Conservation (phyloP, 2,329 filamentous ascomycete genomes). For the Drechslerella coelobrocha region DNA sequence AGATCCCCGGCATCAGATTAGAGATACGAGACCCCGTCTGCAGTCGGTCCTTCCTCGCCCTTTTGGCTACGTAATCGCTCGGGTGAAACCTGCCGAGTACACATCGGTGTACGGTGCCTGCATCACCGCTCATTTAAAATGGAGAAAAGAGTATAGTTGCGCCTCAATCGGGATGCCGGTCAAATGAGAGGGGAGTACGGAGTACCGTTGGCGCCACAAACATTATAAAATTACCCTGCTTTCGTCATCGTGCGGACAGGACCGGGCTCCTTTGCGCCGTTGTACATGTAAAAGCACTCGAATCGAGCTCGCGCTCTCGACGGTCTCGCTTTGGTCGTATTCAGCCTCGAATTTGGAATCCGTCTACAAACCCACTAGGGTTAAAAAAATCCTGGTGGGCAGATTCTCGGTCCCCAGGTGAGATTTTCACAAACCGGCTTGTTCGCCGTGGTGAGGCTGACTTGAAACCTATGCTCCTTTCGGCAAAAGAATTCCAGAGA, state of each 20-base stretch:
- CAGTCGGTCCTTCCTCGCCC: neutral
- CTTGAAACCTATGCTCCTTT: neutral
- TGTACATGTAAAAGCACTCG: neutral
- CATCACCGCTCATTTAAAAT: neutral
- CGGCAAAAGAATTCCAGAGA: neutral
- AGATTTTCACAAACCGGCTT: neutral
- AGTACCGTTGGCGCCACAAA: neutral
- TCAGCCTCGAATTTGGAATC: conserved; percentile 7
- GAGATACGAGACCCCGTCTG: neutral
- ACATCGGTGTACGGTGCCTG: neutral
- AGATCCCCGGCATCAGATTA: neutral
- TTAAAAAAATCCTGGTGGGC: neutral
- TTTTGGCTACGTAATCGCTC: neutral
- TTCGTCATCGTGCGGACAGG: too few relatives aligned
- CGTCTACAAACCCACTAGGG: neutral
- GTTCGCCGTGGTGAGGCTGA: neutral
- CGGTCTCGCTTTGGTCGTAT: neutral
- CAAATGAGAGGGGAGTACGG: neutral
- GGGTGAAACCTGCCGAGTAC: neutral
- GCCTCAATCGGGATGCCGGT: neutral
- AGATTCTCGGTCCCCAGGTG: neutral
- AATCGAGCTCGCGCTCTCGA: neutral
- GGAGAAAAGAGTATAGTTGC: neutral
- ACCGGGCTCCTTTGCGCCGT: too few relatives aligned
- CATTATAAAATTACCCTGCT: neutral